Conservation (phyloP, 2,329 filamentous ascomycete genomes). For the Ophiostoma sp. region DNA sequence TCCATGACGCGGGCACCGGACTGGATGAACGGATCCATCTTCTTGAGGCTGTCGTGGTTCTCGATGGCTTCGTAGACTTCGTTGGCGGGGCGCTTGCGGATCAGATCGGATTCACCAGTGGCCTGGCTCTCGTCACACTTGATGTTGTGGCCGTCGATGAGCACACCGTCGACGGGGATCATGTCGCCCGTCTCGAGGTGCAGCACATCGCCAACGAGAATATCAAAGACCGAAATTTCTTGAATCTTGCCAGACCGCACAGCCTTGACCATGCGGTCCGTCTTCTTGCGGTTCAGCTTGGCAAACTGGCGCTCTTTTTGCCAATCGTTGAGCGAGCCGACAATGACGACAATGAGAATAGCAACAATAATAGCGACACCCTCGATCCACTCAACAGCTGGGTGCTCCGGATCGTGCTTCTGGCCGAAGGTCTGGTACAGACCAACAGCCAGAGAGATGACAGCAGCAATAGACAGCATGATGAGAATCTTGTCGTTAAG, state of each 20-base stretch:
- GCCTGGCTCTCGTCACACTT: constrained; percentile 74
- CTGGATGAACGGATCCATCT: constrained; percentile 78
- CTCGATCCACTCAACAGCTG: constrained; percentile 70
- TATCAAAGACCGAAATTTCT: constrained; percentile 63
- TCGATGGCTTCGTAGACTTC: constrained; percentile 66
- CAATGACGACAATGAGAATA: constrained; percentile 69
- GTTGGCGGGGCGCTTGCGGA: constrained; percentile 61
- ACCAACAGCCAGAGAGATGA: constrained; percentile 67
- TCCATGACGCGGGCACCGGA: constrained; percentile 76
- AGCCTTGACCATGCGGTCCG: constrained; percentile 66
- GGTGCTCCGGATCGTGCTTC: constrained; percentile 45
- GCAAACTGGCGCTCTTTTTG: constrained; percentile 77
- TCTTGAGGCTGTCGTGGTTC: constrained; percentile 58
- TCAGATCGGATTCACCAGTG: constrained; percentile 72
- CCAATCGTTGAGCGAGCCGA: constrained; percentile 73
- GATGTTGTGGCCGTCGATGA: constrained; percentile 66
- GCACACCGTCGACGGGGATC: constrained; percentile 66
- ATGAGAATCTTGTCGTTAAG: constrained; percentile 80
- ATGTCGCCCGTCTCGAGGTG: constrained; percentile 70
- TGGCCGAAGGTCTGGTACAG: constrained; percentile 68
- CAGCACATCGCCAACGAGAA: constrained; percentile 65
- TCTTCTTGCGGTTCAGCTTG: constrained; percentile 72
- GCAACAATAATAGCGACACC: constrained; percentile 78
- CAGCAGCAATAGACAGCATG: constrained; percentile 62
- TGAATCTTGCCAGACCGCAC: constrained; percentile 64